Percentiles rank a stretch among this genome's conserved stretches.
Evolutionary conservation across 768 basidiomycete species (phyloP).

Genomic region (Amylocystis lapponica): DNA sequence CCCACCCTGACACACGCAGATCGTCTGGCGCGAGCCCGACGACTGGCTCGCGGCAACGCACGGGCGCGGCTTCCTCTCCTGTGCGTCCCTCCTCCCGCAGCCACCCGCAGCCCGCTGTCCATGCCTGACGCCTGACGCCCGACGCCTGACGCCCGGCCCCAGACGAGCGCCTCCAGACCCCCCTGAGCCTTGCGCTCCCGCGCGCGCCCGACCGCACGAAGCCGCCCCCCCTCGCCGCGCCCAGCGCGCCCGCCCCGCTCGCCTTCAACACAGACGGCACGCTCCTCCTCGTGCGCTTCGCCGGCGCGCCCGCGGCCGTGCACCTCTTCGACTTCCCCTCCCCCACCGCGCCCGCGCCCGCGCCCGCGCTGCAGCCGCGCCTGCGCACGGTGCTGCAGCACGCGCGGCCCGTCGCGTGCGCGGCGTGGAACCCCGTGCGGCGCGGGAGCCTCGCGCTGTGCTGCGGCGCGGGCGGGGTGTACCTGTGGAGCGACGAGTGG

Average conservation of each 20-base stretch:
- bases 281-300: constrained; percentile 68
- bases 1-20: constrained; percentile 35
- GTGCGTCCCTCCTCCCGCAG: constrained; percentile 34
- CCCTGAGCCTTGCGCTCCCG: constrained; percentile 43
- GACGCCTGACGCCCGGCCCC: not conserved
- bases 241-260: constrained; percentile 42
- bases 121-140: too few relatives aligned
- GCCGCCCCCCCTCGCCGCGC: constrained; percentile 39
- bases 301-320: constrained; percentile 23
- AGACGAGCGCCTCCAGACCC: constrained; percentile 65
- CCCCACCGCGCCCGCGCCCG: not conserved
- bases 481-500: constrained; percentile 85
- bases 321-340: constrained; percentile 13
- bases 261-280: constrained; percentile 80
- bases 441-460: constrained; percentile 63
- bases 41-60: constrained; percentile 82
- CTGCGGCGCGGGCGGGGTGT: constrained; percentile 61
- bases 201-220: constrained; percentile 52
- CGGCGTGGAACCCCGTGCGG: constrained; percentile 74
- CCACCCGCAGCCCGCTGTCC: not conserved
- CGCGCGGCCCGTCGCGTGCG: constrained; percentile 52
- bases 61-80: constrained; percentile 84
- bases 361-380: constrained; percentile 44
- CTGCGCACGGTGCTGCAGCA: constrained; percentile 68
- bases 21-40: constrained; percentile 78